These are phyloP conservation scores for Trichoderma guizhouense DNA, from an alignment of 2,329 filamentous ascomycete species.

Conservation along the genomic window DNA sequence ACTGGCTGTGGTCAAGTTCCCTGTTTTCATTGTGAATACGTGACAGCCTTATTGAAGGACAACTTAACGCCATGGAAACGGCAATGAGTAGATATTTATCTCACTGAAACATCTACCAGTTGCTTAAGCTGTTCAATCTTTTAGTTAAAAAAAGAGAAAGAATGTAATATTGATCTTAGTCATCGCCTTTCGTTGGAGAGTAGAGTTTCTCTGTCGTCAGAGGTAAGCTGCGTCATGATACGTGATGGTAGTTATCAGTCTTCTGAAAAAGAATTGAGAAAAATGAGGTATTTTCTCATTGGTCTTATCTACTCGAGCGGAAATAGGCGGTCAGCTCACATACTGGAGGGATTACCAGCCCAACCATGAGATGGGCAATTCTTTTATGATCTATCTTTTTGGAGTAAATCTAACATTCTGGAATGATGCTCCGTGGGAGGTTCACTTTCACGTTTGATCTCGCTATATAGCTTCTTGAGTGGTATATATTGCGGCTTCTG, in stretches of 20 bases:
- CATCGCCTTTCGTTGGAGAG: not conserved
- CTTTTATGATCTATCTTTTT: not conserved
- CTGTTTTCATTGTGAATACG: no score
- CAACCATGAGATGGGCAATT: not conserved
- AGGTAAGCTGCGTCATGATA: not conserved
- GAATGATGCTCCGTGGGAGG: not conserved
- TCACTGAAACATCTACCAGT: not conserved
- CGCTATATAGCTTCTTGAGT: not conserved
- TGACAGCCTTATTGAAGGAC: not conserved
- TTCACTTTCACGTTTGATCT: not conserved
- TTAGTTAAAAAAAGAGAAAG: not conserved
- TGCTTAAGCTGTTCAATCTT: not conserved
- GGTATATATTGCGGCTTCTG: not conserved
- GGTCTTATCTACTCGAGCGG: not conserved
- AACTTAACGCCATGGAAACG: not conserved
- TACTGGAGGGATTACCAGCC: no score
- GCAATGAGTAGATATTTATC: not conserved
- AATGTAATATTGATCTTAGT: not conserved
- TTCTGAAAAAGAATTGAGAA: not conserved
- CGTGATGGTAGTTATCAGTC: not conserved
- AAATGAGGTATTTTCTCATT: not conserved
- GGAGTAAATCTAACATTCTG: not conserved
- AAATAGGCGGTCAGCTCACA: not conserved
- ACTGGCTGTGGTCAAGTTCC: no score
- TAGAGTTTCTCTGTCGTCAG: not conserved